Conservation (phyloP, 495 filamentous ascomycete species). For the Durotheca rogersii region DNA sequence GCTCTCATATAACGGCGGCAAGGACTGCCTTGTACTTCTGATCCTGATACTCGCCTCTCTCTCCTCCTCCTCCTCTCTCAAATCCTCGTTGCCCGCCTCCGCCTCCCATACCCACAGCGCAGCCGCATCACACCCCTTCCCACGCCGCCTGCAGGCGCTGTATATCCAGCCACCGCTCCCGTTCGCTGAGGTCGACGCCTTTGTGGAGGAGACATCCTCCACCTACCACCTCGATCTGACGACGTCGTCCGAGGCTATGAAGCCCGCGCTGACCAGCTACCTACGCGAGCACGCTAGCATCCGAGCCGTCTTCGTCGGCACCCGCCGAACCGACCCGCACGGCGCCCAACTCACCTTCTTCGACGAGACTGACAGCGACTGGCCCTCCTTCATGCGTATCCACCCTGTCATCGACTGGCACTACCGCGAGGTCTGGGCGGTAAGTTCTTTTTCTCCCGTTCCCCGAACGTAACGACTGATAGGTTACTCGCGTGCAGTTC, state of each 20-base stretch:
- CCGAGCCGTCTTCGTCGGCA: slow-evolving; percentile 89
- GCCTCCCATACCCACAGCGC: slow-evolving; percentile 4
- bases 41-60: slow-evolving; percentile 80
- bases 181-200: slow-evolving; percentile 81
- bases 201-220: slow-evolving; percentile 63
- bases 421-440: slow-evolving; percentile 91
- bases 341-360: slow-evolving; percentile 76
- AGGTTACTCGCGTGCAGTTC: slow-evolving; percentile 56
- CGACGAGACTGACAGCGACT: slow-evolving; percentile 81
- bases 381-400: slow-evolving; percentile 89
- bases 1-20: slow-evolving; percentile 95
- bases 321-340: slow-evolving; percentile 88
- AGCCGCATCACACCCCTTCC: slow-evolving; percentile 37
- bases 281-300: slow-evolving; percentile 61
- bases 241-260: slow-evolving; percentile 78
- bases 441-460: slow-evolving; percentile 43
- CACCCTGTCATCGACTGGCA: slow-evolving; percentile 98
- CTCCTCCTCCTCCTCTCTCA: slow-evolving; percentile 35
- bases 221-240: slow-evolving; percentile 75
- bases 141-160: slow-evolving; percentile 65
- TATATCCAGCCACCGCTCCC: slow-evolving; percentile 82
- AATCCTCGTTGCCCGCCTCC: slow-evolving; percentile 20
- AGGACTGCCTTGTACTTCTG: slow-evolving; percentile 95
- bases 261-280: slow-evolving; percentile 74
- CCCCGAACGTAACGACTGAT: background rate